Percentiles rank a stretch among this genome's conserved stretches.
Evolutionary conservation across 2,329 filamentous ascomycete genomes (phyloP).

Genomic region (Alternaria rosae): DNA sequence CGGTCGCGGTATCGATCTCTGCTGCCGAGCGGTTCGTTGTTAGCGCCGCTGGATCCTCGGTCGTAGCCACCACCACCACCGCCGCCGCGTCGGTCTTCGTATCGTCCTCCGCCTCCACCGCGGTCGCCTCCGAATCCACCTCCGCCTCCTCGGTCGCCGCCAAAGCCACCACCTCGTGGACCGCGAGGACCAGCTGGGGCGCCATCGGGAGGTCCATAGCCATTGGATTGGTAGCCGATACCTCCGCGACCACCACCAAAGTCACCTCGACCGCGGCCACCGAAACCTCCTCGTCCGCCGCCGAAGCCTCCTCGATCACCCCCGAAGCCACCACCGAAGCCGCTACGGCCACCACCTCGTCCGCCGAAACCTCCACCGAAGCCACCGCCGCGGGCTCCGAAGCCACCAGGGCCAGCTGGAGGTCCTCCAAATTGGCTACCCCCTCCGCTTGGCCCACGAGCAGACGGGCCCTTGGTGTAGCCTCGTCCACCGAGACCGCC

Average conservation of each 20-base stretch:
- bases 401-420: constrained; percentile 55
- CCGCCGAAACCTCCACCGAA: constrained; percentile 56
- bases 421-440: constrained; percentile 62
- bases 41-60: constrained; percentile 71
- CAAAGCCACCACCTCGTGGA: constrained; percentile 49
- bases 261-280: constrained; percentile 42
- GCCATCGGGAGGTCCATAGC: constrained; percentile 55
- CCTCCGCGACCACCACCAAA: constrained; percentile 55
- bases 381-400: constrained; percentile 56
- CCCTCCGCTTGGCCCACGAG: constrained; percentile 74
- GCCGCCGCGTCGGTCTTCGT: constrained; percentile 26
- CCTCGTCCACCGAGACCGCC: constrained; percentile 91
- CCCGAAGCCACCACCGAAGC: constrained; percentile 53
- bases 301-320: constrained; percentile 54
- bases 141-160: constrained; percentile 45
- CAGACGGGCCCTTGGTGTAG: constrained; percentile 82
- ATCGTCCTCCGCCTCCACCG: constrained; percentile 31
- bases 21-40: constrained; percentile 80
- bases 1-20: constrained; percentile 57
- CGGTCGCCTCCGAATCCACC: constrained; percentile 36
- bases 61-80: constrained; percentile 29
- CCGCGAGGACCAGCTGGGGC: constrained; percentile 58
- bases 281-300: constrained; percentile 37
- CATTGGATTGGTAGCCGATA: constrained; percentile 54
- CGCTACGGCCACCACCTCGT: constrained; percentile 51